Conservation (phyloP, 805 yeast species). For the Barnettozyma pratensis region DNA sequence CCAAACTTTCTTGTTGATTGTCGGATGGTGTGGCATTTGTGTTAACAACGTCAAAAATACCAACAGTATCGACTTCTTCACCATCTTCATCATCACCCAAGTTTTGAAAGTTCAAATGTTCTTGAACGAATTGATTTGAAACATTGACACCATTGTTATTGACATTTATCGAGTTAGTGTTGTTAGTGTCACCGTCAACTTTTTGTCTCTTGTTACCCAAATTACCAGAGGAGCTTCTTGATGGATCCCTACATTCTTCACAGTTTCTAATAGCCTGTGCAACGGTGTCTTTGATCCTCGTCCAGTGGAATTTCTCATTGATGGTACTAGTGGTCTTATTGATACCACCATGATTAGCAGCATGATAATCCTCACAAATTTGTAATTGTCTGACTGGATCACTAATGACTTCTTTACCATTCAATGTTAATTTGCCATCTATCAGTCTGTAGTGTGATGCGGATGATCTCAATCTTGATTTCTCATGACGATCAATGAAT, state of each 20-base stretch:
- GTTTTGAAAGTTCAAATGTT: conserved; percentile 17
- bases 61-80: neutral
- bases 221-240: conserved; percentile 4
- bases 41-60: neutral
- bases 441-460: conserved; percentile 72
- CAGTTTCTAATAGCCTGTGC: conserved; percentile 74
- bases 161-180: neutral
- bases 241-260: conserved; percentile 46
- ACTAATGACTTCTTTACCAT: conserved; percentile 78
- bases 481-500: conserved; percentile 74
- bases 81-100: conserved; percentile 14
- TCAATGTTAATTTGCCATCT: conserved; percentile 69
- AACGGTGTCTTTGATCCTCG: conserved; percentile 83
- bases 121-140: conserved; percentile 12
- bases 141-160: neutral
- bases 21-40: neutral
- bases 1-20: neutral
- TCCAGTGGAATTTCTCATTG: conserved; percentile 85
- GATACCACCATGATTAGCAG: conserved; percentile 75
- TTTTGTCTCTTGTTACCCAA: neutral
- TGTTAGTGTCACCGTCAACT: neutral
- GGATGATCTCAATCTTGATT: conserved; percentile 76
- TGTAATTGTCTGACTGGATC: conserved; percentile 71
- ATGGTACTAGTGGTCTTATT: conserved; percentile 78
- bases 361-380: conserved; percentile 68